Base-by-base conservation (phyloP, 805 yeast genomes). In the Brettanomyces naardenensis region DNA sequence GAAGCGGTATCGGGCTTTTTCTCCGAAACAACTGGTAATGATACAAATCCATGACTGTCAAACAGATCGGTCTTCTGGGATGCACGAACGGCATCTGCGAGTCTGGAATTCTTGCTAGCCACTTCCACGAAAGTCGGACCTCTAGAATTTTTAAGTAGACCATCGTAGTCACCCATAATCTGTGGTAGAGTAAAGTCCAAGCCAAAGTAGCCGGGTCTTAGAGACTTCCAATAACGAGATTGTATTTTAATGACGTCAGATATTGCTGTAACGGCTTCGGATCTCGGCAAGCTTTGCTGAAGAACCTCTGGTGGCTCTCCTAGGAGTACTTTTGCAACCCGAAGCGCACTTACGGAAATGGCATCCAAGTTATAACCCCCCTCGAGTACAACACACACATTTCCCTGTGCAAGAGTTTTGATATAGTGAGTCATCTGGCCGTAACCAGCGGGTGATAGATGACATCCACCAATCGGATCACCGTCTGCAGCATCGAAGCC, bases 401-500 rank as follows among this genome's bases (percentile, higher is more conserved):
- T 86, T 3, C 98, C 98, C 49, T 73, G 74, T 2, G 97, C 96
- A 31, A 92, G 63, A 28, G 86, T 76, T 60, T 89, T 89, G 46
- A 92, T 66, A 78, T 80, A 71, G 54, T 88, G 95, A 4, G 97
- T 85, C 96, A 92, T 88, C 45, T 88, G 89, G 6, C 95, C 97
- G 57, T 92, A 92, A 11, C 96, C 95, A 28, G 88, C 82, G 2
- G 98, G 98, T 0, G 95, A 73, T 2, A 92, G 95, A 56, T 86
- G 94, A 58, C 97, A 92, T 33, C 90, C 95, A 9, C 98, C 99
- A 45, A 92, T 85, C 41, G 87, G 80, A 60, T 92, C 99, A 42
- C 97, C 97, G 52, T 86, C 95, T 1, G 99, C 99, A 17, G 98
- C 98, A 63, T 92, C 99, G 51, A 92, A 92, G 0, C 99, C 99